phyloP scores from a whole-genome alignment of 2,329 filamentous ascomycete genomes.

The Arachnopeziza araneosa region DNA sequence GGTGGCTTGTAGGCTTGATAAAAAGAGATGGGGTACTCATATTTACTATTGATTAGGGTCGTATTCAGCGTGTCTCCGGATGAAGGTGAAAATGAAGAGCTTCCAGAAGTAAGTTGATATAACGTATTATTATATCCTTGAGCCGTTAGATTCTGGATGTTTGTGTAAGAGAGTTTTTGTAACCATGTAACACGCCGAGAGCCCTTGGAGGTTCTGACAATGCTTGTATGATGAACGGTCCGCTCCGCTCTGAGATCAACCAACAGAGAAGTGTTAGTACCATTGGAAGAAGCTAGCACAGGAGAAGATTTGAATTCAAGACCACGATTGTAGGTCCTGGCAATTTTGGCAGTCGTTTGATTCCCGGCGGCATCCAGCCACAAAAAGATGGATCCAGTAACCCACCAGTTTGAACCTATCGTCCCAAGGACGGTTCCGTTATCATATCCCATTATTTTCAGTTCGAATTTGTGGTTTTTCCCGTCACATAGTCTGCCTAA shows the following conservation, averaged over 20 bases:
- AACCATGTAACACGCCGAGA: constrained; percentile 12
- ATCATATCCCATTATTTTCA: constrained; percentile 58
- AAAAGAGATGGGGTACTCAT: constrained; percentile 14
- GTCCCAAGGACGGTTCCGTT: constrained; percentile 43
- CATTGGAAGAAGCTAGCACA: constrained; percentile 1
- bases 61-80: background rate
- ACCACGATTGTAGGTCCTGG: constrained; percentile 4
- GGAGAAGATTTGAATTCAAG: constrained; percentile 12
- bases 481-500: constrained; percentile 62
- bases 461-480: constrained; percentile 55
- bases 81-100: constrained; percentile 9
- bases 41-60: background rate
- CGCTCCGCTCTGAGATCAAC: constrained; percentile 10
- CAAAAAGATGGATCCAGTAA: constrained; percentile 70
- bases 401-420: constrained; percentile 62
- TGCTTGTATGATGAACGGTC: constrained; percentile 13
- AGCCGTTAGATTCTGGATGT: constrained; percentile 16
- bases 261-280: constrained; percentile 12
- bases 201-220: constrained; percentile 19
- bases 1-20: constrained; percentile 10
- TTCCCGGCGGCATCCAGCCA: constrained; percentile 39
- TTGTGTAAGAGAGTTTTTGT: constrained; percentile 16
- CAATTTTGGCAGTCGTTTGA: constrained; percentile 10
- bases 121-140: constrained; percentile 17
- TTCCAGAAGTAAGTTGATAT: constrained; percentile 13